Percentiles rank a stretch among this genome's conserved stretches.
These are phyloP conservation scores for Dissoconium aciculare DNA, from an alignment of 2,329 filamentous ascomycete species.

Conservation along the genomic window DNA sequence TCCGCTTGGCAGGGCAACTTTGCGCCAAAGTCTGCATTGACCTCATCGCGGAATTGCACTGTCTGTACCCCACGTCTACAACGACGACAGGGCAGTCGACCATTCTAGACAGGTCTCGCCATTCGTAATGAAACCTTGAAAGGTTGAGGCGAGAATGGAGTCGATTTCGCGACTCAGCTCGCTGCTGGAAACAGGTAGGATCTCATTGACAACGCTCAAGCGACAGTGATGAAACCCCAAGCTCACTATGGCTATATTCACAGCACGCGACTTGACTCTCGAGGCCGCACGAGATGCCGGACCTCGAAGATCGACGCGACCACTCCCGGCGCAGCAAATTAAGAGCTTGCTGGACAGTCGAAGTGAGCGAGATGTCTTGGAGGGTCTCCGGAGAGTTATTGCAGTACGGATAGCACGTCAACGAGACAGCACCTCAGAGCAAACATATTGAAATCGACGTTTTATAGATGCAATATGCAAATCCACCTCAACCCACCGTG, in stretches of 20 bases:
- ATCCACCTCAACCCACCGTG: conserved; percentile 72
- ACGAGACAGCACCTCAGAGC: neutral
- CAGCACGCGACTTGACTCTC: conserved; percentile 91
- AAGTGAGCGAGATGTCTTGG: conserved; percentile 80
- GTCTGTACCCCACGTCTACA: too few species aligned
- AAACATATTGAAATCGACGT: conserved; percentile 2
- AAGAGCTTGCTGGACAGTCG: conserved; percentile 91
- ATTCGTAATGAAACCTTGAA: too few species aligned
- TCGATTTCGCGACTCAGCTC: conserved; percentile 87
- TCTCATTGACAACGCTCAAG: conserved; percentile 54
- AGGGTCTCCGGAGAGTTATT: conserved; percentile 77
- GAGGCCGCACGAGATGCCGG: conserved; percentile 87
- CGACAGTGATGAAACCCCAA: conserved; percentile 47
- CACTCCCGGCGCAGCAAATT: conserved; percentile 66
- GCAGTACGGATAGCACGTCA: conserved; percentile 61
- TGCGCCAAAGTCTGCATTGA: too few species aligned
- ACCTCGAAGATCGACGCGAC: conserved; percentile 42
- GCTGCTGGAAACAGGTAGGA: conserved; percentile 81
- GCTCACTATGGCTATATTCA: conserved; percentile 2
- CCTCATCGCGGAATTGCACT: too few species aligned
- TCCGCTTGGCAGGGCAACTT: too few species aligned
- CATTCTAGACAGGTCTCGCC: too few species aligned
- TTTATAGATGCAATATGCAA: conserved; percentile 81
- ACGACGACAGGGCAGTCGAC: too few species aligned
- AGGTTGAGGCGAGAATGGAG: too few species aligned